Conservation (phyloP, 2,329 filamentous ascomycete genomes). For the Alternaria sp. region DNA sequence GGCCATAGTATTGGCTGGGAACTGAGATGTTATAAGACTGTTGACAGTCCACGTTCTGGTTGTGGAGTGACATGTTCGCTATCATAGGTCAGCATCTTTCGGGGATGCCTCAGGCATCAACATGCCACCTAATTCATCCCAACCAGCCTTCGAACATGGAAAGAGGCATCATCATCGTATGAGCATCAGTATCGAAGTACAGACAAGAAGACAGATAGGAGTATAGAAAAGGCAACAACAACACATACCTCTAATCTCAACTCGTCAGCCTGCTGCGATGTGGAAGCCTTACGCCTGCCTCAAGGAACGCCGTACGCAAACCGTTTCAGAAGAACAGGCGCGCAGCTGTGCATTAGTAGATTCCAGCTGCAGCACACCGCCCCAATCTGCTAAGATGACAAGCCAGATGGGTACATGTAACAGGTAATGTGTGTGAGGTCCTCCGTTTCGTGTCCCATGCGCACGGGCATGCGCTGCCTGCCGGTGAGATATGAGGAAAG, state of each 20-base stretch:
- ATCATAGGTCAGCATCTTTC: conserved; percentile 28
- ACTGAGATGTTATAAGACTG: conserved; percentile 20
- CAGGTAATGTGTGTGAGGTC: conserved; percentile 21
- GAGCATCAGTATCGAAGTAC: not conserved
- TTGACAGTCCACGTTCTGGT: conserved; percentile 18
- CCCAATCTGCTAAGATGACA: conserved; percentile 31
- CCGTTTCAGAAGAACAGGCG: conserved; percentile 22
- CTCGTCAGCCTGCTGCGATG: conserved; percentile 19
- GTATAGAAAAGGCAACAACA: not conserved
- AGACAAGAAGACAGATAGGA: not conserved
- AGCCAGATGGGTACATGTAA: conserved; percentile 15
- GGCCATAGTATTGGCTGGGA: conserved; percentile 10
- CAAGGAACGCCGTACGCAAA: conserved; percentile 24
- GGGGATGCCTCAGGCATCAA: conserved; percentile 12
- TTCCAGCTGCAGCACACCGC: conserved; percentile 35
- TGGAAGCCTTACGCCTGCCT: conserved; percentile 39
- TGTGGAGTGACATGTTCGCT: conserved; percentile 39
- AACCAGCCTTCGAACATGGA: not conserved
- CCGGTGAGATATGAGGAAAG: conserved; percentile 36
- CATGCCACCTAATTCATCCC: not conserved
- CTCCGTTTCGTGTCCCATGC: conserved; percentile 23
- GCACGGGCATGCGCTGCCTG: conserved; percentile 13
- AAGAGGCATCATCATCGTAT: not conserved
- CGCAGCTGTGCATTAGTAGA: conserved; percentile 45
- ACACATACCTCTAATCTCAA: conserved; percentile 4